A percentile compares a stretch with the other conserved stretches of the same genome.
These are phyloP conservation scores for Inonotus obliquus DNA, from an alignment of 1,284 basidiomycete species.

Conservation along the genomic window DNA sequence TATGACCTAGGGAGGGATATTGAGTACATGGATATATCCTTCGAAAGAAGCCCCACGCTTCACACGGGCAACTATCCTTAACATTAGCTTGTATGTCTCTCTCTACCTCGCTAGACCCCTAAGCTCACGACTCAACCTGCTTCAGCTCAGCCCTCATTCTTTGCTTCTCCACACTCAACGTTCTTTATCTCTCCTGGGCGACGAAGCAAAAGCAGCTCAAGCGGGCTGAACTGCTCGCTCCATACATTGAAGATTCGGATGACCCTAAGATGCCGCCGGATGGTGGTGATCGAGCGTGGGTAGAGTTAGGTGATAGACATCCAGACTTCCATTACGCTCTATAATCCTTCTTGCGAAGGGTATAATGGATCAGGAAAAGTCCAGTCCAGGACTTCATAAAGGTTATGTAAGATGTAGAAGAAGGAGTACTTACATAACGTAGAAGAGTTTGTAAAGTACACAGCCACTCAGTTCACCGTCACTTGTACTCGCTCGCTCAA, in stretches of 20 bases:
- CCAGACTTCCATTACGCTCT: conserved; percentile 29
- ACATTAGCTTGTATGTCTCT: conserved; percentile 31
- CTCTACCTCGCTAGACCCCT: background rate
- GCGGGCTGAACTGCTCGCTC: conserved; percentile 29
- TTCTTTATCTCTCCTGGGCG: conserved; percentile 26
- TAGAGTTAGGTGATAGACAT: conserved; percentile 34
- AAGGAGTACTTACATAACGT: too few relatives aligned
- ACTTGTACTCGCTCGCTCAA: too few relatives aligned
- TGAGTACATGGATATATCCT: conserved; percentile 37
- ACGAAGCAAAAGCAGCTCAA: conserved; percentile 26
- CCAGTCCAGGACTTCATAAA: too few relatives aligned
- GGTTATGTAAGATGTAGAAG: too few relatives aligned
- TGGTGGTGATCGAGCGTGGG: conserved; percentile 30
- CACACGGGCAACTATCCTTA: conserved; percentile 33
- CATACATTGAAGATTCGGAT: conserved; percentile 27
- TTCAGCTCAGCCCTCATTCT: conserved; percentile 25
- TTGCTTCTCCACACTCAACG: conserved; percentile 27
- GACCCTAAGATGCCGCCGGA: conserved; percentile 10
- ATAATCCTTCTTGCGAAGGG: too few relatives aligned
- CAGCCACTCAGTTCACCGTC: too few relatives aligned
- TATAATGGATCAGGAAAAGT: too few relatives aligned
- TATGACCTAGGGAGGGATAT: conserved; percentile 34
- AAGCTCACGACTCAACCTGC: conserved; percentile 17
- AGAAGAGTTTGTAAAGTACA: too few relatives aligned
- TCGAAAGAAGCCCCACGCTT: conserved; percentile 34